These are phyloP conservation scores for Lanmaoa rubissima DNA, from an alignment of 768 basidiomycete species.

Conservation along the genomic window DNA sequence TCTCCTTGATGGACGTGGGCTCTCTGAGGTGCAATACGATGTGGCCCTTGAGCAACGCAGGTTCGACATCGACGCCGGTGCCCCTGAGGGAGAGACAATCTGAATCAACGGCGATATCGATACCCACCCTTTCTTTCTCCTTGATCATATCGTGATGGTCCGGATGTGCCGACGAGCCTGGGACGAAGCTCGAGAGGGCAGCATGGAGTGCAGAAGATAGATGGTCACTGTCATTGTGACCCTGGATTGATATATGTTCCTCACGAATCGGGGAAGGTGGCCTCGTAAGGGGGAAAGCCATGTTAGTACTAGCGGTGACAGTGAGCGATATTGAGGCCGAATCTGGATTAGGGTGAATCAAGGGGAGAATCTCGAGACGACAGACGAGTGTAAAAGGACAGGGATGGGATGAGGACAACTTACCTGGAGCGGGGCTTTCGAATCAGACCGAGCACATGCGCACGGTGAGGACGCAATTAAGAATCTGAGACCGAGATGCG, in stretches of 20 bases:
- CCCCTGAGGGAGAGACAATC: conserved; percentile 74
- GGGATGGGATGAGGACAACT: not conserved
- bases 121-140: conserved; percentile 47
- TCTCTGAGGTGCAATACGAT: conserved; percentile 79
- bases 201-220: conserved; percentile 39
- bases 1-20: conserved; percentile 79
- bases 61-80: conserved; percentile 79
- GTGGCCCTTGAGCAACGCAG: conserved; percentile 76
- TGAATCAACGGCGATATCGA: conserved; percentile 77
- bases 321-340: conserved; percentile 3
- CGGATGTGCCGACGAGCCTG: conserved; percentile 20
- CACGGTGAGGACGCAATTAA: not conserved
- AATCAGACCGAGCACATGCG: conserved; percentile 1
- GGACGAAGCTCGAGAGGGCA: conserved; percentile 32
- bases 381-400: not conserved
- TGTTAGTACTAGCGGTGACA: conserved; percentile 19
- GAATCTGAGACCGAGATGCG: not conserved
- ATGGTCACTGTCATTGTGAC: conserved; percentile 31
- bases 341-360: conserved; percentile 4
- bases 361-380: conserved; percentile 1
- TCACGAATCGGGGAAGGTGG: conserved; percentile 33
- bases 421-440: conserved; percentile 6
- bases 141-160: conserved; percentile 40
- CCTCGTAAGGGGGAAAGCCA: conserved; percentile 36
- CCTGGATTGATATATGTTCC: conserved; percentile 21